Base-by-base conservation (phyloP, 331 rosid genomes). In the Malus hybrid region DNA sequence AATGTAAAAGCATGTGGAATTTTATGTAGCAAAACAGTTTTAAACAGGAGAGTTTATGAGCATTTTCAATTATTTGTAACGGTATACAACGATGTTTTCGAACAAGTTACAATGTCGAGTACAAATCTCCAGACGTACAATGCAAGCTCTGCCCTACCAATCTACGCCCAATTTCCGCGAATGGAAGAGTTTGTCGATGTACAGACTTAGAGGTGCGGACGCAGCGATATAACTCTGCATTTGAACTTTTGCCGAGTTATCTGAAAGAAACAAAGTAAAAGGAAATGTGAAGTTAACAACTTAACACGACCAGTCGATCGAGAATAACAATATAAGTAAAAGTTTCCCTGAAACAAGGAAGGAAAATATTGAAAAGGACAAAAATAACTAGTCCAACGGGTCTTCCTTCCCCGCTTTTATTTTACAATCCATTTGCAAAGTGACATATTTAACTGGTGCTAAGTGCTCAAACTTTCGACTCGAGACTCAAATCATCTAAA, bases 121-220 rank as follows among this genome's bases (percentile, higher is more conserved):
- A 26, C 22, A 32, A 32, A 39, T 73, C 19, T 42, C 46, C 58
- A 15, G 7, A 44, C 18, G 44, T 73, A 18, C n/a, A 73, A 39
- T 18, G 20, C 63, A 80, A 5, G 6, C 6, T 14, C 20, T 57
- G 66, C 26, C 79, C 84, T 85, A 94, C 98, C 98, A 94, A 85
- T 91, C 97, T 73, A 82, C 61, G 65, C 97, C 98, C 92, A 94
- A 80, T 55, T 86, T 87, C 82, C 92, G 87, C 62, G 98, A 82
- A 70, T 76, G 79, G 84, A 83, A 90, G 79, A 91, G 97, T 76
- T 86, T 79, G 79, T 94, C 99, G 15, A 94, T 61, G 84, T 94
- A 90, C 63, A 69, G 79, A 82, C 84, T 88, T 63, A 94, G 73
- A 48, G 93, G 82, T 56, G 84, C 83, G 1, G 93, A 87, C 28